Conservation (phyloP, 2,329 filamentous ascomycete genomes). For the Sporothrix brasiliensis region DNA sequence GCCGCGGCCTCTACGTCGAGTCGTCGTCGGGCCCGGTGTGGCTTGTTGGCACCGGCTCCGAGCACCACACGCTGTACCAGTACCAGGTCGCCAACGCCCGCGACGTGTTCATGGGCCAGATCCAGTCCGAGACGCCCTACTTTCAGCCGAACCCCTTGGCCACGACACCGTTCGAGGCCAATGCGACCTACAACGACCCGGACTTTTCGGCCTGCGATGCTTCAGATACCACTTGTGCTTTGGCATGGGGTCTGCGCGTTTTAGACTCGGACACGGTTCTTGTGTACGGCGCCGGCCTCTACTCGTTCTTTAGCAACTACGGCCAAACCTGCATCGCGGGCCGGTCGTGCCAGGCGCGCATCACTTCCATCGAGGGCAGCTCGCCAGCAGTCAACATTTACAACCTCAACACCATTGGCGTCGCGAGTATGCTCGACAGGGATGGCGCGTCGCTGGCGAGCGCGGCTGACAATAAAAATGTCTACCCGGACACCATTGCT, state of each 20-base stretch:
- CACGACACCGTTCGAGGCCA: constrained; percentile 56
- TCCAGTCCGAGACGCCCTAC: constrained; percentile 73
- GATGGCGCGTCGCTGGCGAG: constrained; percentile 44
- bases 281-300: constrained; percentile 66
- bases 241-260: constrained; percentile 68
- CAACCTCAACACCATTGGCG: constrained; percentile 52
- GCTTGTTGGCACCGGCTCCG: constrained; percentile 66
- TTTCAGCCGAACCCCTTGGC: constrained; percentile 67
- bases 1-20: constrained; percentile 28
- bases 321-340: constrained; percentile 51
- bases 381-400: constrained; percentile 46
- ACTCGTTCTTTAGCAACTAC: constrained; percentile 71
- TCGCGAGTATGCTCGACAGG: constrained; percentile 47
- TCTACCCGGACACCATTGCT: constrained; percentile 46
- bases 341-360: constrained; percentile 52
- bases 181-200: constrained; percentile 51
- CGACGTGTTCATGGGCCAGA: constrained; percentile 64
- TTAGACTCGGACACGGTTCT: constrained; percentile 58
- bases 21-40: constrained; percentile 50
- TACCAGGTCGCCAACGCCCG: constrained; percentile 65
- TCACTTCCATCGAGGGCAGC: constrained; percentile 43
- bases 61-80: constrained; percentile 69
- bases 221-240: constrained; percentile 48
- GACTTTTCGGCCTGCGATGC: constrained; percentile 53
- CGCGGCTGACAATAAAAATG: constrained; percentile 46